Evolutionary conservation across 768 basidiomycete species (phyloP), one percentile per base, ranked within the genome.

Genomic region (Tulasnella sp.): DNA sequence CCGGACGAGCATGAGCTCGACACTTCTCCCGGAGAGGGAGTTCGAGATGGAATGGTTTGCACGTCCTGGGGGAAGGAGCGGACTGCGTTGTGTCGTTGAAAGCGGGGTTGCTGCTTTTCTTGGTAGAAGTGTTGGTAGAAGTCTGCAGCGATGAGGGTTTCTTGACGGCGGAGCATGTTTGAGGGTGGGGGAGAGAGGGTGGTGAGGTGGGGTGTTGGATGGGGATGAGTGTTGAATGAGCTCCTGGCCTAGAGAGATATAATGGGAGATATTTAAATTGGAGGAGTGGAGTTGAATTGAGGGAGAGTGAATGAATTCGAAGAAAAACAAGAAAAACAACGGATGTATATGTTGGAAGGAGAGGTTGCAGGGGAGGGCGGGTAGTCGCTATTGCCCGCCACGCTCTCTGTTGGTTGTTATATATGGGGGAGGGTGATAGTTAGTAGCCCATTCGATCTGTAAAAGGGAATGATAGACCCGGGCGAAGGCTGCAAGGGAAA

Each of bases 401-500:
- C 52, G 4, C 24, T n/a, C n/a, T 2, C 24, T 10, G 5, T 2
- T 52, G 52, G 8, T 3, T n/a, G 14, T 52, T 44, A 44, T 16
- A 44, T 44, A 44, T 3, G n/a, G 6, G 24, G 56, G 56, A 58
- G 56, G n/a, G 24, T 10, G 56, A 58, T 68, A 36, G 31, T 36
- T 24, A 68, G 62, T 14, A 68, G 62, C 31, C 62, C 27, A 31
- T 68, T 68, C 18, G 31, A 36, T 27, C 62, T 36, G 14, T 6
- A 68, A 68, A 68, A 68, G 62, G 62, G 62, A 68, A 68, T 68
- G 62, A 34, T 27, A 68, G 31, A 68, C 62, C 62, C 62, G 27
- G 18, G 62, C 36, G 34, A 68, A 34, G 62, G 62, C 62, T 68
- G 58, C 42, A 10, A 62, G 58, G 27, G 31, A 68, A 36, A 9